Conservation (phyloP, 1,284 basidiomycete species). For the Meira nashicola region DNA sequence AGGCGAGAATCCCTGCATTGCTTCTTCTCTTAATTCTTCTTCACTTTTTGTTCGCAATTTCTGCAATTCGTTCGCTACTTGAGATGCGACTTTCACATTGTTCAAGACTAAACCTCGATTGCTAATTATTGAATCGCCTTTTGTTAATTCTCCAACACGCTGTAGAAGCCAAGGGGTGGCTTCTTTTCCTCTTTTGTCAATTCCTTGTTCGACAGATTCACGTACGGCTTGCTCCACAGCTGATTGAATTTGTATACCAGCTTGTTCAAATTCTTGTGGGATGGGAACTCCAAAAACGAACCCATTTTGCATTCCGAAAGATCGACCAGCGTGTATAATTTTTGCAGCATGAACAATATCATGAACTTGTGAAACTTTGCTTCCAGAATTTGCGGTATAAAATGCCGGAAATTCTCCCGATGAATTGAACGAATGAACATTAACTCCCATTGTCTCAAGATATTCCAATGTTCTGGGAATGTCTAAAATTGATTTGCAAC, state of each 20-base stretch:
- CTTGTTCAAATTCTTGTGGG: conserved; percentile 67
- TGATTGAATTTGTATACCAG: conserved; percentile 68
- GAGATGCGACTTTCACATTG: conserved; percentile 77
- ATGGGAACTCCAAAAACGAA: conserved; percentile 82
- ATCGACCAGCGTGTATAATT: conserved; percentile 65
- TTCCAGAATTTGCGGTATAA: conserved; percentile 78
- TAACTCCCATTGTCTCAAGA: conserved; percentile 92
- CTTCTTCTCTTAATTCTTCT: conserved; percentile 13
- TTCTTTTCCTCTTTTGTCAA: conserved; percentile 78
- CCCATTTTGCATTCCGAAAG: conserved; percentile 44
- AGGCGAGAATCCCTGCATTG: neutral
- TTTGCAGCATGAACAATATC: conserved; percentile 24
- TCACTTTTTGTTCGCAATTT: conserved; percentile 57
- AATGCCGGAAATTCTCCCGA: conserved; percentile 84
- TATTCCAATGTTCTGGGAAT: conserved; percentile 89
- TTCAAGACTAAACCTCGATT: conserved; percentile 88
- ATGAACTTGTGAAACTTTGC: conserved; percentile 60
- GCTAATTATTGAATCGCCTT: conserved; percentile 57
- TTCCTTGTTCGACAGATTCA: conserved; percentile 76
- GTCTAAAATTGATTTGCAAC: conserved; percentile 90
- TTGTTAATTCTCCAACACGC: conserved; percentile 75
- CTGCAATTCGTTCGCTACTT: conserved; percentile 75
- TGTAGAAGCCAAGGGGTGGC: conserved; percentile 91
- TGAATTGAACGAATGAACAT: conserved; percentile 73
- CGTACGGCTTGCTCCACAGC: conserved; percentile 78